phyloP scores from a whole-genome alignment of 306 rosid species.

The Delonix regia region DNA sequence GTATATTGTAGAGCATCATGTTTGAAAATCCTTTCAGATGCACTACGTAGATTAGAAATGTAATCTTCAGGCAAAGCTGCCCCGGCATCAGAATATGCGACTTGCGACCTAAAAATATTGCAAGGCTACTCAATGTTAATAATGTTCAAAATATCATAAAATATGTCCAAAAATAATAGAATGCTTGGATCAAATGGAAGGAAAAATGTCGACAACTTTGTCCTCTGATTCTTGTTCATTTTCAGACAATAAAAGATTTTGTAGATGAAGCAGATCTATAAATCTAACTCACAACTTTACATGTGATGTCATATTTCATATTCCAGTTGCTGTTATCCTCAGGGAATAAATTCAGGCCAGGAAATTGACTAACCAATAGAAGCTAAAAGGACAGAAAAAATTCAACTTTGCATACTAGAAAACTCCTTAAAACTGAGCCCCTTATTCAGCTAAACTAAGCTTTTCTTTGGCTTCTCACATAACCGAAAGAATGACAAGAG shows the following conservation, averaged over 20 bases:
- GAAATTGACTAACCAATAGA: background rate
- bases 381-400: background rate
- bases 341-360: background rate
- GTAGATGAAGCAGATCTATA: background rate
- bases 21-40: slow-evolving; percentile 54
- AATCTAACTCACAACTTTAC: background rate
- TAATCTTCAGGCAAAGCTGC: slow-evolving; percentile 55
- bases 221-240: background rate
- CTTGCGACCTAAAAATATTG: slow-evolving; percentile 57
- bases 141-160: background rate
- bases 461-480: background rate
- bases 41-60: slow-evolving; percentile 44
- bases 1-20: slow-evolving; percentile 55
- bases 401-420: background rate
- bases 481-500: background rate
- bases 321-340: background rate
- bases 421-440: background rate
- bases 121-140: slow-evolving; percentile 37
- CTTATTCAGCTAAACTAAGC: background rate
- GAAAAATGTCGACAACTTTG: background rate
- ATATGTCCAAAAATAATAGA: background rate
- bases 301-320: background rate
- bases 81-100: slow-evolving; percentile 82
- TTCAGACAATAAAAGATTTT: slow-evolving; percentile 2
- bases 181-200: background rate